A percentile compares a stretch with the other conserved stretches of the same genome.
These are phyloP conservation scores for Flaveria linearis DNA, from an alignment of 129 eudicot species.

Conservation along the genomic window DNA sequence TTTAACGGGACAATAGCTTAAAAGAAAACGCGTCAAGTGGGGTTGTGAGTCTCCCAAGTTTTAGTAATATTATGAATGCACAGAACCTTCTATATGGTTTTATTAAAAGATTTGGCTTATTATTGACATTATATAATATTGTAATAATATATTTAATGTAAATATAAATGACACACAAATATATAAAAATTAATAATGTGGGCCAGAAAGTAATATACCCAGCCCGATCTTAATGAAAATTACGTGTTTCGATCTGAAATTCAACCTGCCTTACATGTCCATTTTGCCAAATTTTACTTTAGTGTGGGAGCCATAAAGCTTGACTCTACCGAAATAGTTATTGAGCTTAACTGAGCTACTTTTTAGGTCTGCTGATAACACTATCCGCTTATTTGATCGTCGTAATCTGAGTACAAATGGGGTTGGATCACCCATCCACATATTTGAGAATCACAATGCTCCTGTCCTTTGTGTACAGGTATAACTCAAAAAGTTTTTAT, in stretches of 20 bases:
- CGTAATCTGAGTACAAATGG: constrained; percentile 75
- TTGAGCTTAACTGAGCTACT: not conserved
- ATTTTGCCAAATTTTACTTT: not conserved
- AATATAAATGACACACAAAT: no score
- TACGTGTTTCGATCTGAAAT: not conserved
- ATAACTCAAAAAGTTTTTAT: not conserved
- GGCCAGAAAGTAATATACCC: not conserved
- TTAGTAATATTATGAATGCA: not conserved
- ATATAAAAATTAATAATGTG: not conserved
- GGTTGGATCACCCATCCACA: constrained; percentile 78
- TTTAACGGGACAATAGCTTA: not conserved
- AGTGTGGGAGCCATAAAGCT: not conserved
- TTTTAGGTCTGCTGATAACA: constrained; percentile 85
- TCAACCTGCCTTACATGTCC: not conserved
- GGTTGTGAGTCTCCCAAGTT: not conserved
- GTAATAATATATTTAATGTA: no score
- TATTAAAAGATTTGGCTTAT: no score
- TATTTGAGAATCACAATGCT: constrained; percentile 78
- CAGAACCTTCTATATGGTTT: no score
- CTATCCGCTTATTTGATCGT: constrained; percentile 83
- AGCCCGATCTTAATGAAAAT: not conserved
- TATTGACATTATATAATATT: no score
- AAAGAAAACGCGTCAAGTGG: not conserved
- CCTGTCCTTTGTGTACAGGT: constrained; percentile 96
- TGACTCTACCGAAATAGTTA: not conserved